Evolutionary conservation across 441 rosid species (phyloP), one percentile per base, ranked within the genome.

Genomic region (Euphorbia celastroides): DNA sequence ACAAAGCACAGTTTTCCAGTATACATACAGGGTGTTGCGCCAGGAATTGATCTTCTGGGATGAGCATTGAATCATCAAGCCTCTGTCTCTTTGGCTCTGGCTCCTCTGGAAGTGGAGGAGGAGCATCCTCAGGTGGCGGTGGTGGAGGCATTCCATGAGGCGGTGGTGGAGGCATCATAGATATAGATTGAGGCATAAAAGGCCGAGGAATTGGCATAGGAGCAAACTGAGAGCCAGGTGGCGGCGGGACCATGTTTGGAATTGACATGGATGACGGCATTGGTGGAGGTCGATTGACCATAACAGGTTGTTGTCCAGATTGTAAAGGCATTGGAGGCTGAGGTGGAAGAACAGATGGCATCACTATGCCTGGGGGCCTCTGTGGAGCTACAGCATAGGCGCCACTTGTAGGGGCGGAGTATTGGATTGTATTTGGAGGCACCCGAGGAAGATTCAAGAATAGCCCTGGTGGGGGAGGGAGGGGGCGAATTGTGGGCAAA

Each of bases 61-160:
- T 71, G 74, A 94, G 96, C 71, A 70, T 70, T 14, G 88, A 77
- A 80, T 91, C 98, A 62, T 93, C 96, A 25, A 85, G 84, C 82
- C 82, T 91, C 70, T 85, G 97, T 79, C 92, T 88, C 81, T 91
- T 93, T 48, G 93, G 89, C 78, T 91, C 99, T 2, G 97, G 97
- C 76, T 91, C 99, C 34, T 91, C 96, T 2, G 96, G 96, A 78
- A 91, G 99, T 10, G 97, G 96, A 38, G 98, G 97, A 48, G 92
- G 96, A 78, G 96, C 95, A 73, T 88, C 97, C 51, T 86, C 97
- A 11, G 93, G 92, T 62, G 96, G 98, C 25, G 98, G 97, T 5
- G 94, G 98, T 13, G 97, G 99, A 46, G 96, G 91, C 76, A 93
- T 75, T 75, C 89, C 97, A n/a, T 74, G 81, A 60, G 92, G 92